Evolutionary conservation across 371 early-diverging fungal genomes (phyloP), one percentile per base, ranked within the genome.

Genomic region (Funneliformis caledonium): DNA sequence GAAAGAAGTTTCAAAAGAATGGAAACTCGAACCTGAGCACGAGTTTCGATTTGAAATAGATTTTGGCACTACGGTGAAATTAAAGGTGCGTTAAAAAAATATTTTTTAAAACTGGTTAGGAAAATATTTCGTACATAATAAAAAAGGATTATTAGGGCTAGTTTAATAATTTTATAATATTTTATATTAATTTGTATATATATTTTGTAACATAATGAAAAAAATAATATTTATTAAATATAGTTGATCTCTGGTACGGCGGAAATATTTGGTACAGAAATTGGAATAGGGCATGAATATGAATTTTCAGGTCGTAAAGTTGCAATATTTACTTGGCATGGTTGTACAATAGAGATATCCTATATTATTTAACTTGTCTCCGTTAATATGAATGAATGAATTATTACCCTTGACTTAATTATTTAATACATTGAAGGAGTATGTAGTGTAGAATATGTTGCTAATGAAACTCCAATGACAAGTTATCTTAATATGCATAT

Each of bases 261-360:
- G 3, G 98, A 98, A 83, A 90, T 97, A 19, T 96, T 94, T 88
- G 99, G 98, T 9, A 91, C 95, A 4, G 98, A 98, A 82, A 87
- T 97, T 4, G 96, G 93, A 1, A 82, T 88, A n/a, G 94, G 92
- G 47, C 86, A 90, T 37, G 87, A 84, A 43, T 97, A 97, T 85
- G 82, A 87, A 9, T 95, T 98, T 83, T 87, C 88, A 60, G 96
- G 96, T 33, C 85, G 90, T 72, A 97, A 97, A 85, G 87, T 94
- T 19, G 97, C 97, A n/a, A 89, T 97, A 0, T 98, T 95, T 84
- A 95, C 96, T 4, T 98, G 96, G 96, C 93, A 95, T 78, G 99
- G 98, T 19, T 97, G 97, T 87, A 88, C 86, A 37, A 82, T 97
- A 4, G 87, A 88, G 81, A 88, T 91, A 87, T 87, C 88, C 85